Evolutionary conservation across 2,329 filamentous ascomycete genomes (phyloP), one percentile per base, ranked within the genome.

Genomic region (Fusarium sp.): DNA sequence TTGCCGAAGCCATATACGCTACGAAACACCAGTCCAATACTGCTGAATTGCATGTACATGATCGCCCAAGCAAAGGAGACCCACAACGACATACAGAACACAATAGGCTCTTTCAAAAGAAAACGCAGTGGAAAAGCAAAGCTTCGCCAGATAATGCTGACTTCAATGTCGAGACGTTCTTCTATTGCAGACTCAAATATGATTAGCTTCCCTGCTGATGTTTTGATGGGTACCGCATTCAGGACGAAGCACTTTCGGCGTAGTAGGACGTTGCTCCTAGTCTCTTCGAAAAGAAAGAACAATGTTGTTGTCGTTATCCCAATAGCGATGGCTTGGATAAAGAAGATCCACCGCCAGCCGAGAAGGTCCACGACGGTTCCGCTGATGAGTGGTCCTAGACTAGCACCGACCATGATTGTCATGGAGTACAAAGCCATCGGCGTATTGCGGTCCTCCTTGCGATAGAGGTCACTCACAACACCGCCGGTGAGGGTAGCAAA

Each of bases 21-120:
- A 28, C 84, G 75, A 80, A 93, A 94, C n/a, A 93, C 88, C 5
- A 93, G 84, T 0, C 92, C 91, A 17, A 94, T 87, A 7, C 81
- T 82, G 73, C 79, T 82, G 45, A 84, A 80, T 86, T 90, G 83
- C 66, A 94, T 85, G 79, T 93, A 94, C 0, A 94, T 84, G 2
- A 93, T 86, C 0, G 89, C 91, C 90, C 91, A 94, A 55, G 88
- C 89, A 80, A 94, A 94, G 1, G 91, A 86, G 1, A 91, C 89
- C 90, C 93, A 94, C 7, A 93, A 82, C 0, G 89, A 90, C 82
- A 94, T 94, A 83, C 85, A 90, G 78, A 90, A 90, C 2, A 91
- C 87, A 18, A 90, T 88, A 0, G 89, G 87, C 70, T 91, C 89
- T 0, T 88, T 91, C 31, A 86, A 76, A 11, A 91, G 85, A 9